Evolutionary conservation across 164 flowering plant species (phyloP), one percentile per base, ranked within the genome.

Genomic region (Magnolia officinalis): DNA sequence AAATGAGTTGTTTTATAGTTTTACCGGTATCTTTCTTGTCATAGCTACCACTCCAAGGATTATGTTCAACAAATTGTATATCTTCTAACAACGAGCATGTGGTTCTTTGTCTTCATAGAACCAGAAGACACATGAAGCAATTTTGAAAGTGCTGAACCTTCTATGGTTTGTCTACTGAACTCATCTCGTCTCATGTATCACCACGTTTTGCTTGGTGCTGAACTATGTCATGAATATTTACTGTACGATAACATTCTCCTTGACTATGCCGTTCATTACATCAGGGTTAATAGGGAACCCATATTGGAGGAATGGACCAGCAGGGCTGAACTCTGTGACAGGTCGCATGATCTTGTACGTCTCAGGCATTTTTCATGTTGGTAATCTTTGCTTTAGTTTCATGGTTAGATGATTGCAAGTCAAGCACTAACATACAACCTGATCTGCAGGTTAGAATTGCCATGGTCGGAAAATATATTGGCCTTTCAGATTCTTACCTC

Each of bases 401-500:
- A 14, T 20, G 26, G 1, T 20, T 18, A 23, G 19, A 21, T 37
- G 9, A 37, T 26, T 67, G 65, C 63, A 58, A 20, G 37, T 76
- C 11, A 55, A 26, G 45, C 10, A 50, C 59, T 77, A 58, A 63
- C 20, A 10, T 75, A 20, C 77, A 50, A 31, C 78, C 0, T 72
- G 26, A 37, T n/a, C 84, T 70, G 59, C 88, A 96, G 99, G 99
- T 96, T 67, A 89, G 85, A 84, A 89, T 96, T 76, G 98, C 98
- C 58, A 94, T 96, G 98, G 98, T 96, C 74, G 98, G 98, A 70
- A 94, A 96, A 78, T 96, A 96, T 85, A 94, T 95, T 8, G 98
- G 92, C 50, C 97, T 94, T 72, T 83, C 94, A 76, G 99, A 96
- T 90, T 78, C 99, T 66, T 96, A 96, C 79, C 94, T 93, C 65